These are phyloP conservation scores for Suillus lakei DNA, from an alignment of 768 basidiomycete species.

Conservation along the genomic window DNA sequence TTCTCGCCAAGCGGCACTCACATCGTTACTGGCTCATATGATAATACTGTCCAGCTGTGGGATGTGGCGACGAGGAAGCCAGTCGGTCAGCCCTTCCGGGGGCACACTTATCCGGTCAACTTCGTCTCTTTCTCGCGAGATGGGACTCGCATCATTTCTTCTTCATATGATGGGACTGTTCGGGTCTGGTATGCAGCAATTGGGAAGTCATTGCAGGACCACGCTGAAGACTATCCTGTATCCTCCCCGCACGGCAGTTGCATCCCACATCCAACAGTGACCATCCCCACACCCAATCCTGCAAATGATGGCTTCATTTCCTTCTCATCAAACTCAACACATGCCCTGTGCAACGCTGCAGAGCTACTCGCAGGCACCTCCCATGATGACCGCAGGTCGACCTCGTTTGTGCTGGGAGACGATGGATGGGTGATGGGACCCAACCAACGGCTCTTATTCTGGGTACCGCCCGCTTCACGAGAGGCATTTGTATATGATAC, in stretches of 20 bases:
- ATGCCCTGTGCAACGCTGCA: neutral
- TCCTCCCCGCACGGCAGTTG: neutral
- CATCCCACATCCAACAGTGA: neutral
- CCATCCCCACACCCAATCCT: neutral
- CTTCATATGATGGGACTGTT: neutral
- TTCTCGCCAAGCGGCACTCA: too few species aligned
- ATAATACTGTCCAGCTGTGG: too few species aligned
- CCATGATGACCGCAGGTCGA: neutral
- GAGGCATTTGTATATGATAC: neutral
- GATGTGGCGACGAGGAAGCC: too few species aligned
- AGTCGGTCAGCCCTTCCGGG: too few species aligned
- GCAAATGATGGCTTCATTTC: neutral
- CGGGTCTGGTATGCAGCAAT: neutral
- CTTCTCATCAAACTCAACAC: neutral
- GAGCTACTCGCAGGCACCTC: neutral
- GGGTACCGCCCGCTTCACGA: neutral
- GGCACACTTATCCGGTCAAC: too few species aligned
- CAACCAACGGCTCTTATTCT: neutral
- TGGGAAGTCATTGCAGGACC: neutral
- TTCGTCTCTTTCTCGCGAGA: too few species aligned
- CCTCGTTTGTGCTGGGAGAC: neutral
- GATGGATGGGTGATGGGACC: neutral
- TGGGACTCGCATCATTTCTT: neutral
- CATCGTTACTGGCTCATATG: too few species aligned
- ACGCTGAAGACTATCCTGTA: neutral